Evolutionary conservation across 257 asterid genomes (phyloP).

Genomic region (Cruciata laevipes): DNA sequence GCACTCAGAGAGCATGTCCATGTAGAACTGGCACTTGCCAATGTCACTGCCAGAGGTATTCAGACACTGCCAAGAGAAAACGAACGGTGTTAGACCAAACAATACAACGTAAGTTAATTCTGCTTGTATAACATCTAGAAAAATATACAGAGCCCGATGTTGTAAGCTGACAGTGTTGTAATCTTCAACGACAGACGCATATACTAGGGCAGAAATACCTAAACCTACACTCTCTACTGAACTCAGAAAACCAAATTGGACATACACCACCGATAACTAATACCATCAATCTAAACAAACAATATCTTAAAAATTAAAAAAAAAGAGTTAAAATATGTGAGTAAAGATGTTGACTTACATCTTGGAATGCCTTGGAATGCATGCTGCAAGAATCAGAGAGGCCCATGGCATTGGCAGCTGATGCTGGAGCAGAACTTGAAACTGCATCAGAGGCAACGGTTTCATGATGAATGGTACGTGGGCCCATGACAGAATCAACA

Average conservation of each 20-base stretch:
- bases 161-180: too few relatives aligned
- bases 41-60: constrained; percentile 56
- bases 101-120: too few relatives aligned
- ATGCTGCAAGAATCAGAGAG: constrained; percentile 49
- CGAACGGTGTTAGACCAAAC: not conserved
- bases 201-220: too few relatives aligned
- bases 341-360: constrained; percentile 26
- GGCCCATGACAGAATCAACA: constrained; percentile 70
- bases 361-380: constrained; percentile 70
- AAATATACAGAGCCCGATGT: too few relatives aligned
- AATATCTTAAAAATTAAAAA: not conserved
- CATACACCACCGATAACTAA: not conserved
- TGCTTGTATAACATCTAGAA: too few relatives aligned
- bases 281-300: not conserved
- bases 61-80: constrained; percentile 46
- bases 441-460: constrained; percentile 40
- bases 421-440: constrained; percentile 31
- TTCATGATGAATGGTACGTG: constrained; percentile 71
- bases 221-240: too few relatives aligned
- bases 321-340: not conserved
- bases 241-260: too few relatives aligned
- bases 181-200: too few relatives aligned
- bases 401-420: constrained; percentile 32
- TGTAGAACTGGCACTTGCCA: constrained; percentile 79
- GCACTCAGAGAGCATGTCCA: constrained; percentile 82